Evolutionary conservation across 2,329 filamentous ascomycete species (phyloP), one percentile per base, ranked within the genome.

Genomic region (Arthroderma uncinatum): DNA sequence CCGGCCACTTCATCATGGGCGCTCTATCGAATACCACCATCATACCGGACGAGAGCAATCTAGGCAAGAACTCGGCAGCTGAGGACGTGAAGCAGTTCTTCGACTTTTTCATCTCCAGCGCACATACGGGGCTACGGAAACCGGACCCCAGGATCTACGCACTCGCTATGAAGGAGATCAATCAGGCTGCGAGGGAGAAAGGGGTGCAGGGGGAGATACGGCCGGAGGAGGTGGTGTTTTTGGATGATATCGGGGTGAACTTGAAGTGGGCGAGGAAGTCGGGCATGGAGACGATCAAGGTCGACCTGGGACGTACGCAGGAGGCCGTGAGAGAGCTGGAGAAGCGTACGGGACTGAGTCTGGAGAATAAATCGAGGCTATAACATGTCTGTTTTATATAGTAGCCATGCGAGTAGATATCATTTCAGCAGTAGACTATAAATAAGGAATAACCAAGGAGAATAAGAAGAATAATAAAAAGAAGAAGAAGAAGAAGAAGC

Each of bases 211-310:
- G 4, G 75, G 42, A 78, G 0, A 75, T 94, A 7, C 70, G 74
- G 57, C 74, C 85, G 0, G 74, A 74, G 0, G 89, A 96, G 57
- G 76, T 96, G 47, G 73, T 95, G 3, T 98, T 98, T 68, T 73
- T 96, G 53, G 93, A 96, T 69, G 91, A 96, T 65, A 95, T 98
- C 69, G 93, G 93, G 1, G 84, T 91, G 71, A 98, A 98, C 69
- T 71, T 97, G 58, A 93, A 91, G 76, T 85, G 80, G 47, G 93
- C 84, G 0, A 87, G 79, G 71, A 79, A 78, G 53, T 75, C 83
- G 21, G 92, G 92, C 0, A 85, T 97, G 70, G 73, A 79, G 57
- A 97, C 92, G 0, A 80, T 97, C 62, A 95, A 92, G 72, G 93
- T 97, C 0, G 76, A 81, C 7, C 73, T 97, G 28, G 91, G 91